A percentile compares a stretch with the other conserved stretches of the same genome.
Conservation (phyloP, 345 rosid species). For the Eucalyptus cloeziana region DNA sequence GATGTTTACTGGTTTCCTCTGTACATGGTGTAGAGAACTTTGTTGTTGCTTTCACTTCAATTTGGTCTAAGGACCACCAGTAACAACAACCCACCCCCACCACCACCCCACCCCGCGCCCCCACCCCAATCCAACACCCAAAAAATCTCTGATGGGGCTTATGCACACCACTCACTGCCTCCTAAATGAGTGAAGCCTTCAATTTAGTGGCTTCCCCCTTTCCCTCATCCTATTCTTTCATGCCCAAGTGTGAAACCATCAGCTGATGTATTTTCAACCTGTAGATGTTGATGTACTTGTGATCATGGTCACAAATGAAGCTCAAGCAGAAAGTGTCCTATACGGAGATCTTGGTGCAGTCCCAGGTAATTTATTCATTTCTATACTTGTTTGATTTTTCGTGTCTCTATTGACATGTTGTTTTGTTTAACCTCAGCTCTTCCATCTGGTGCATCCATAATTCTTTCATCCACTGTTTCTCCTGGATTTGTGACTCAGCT, state of each 20-base stretch:
- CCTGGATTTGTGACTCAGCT: constrained; percentile 69
- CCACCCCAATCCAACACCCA: not conserved
- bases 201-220: not conserved
- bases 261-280: not conserved
- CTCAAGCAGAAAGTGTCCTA: constrained; percentile 72
- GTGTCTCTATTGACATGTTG: constrained; percentile 4
- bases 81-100: not conserved
- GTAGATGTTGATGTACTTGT: constrained; percentile 81
- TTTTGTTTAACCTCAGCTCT: constrained; percentile 33
- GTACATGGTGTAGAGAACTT: not conserved
- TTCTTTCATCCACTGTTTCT: constrained; percentile 92
- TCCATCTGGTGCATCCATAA: constrained; percentile 60
- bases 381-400: not conserved
- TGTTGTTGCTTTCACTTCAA: not conserved
- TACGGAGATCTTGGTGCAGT: constrained; percentile 84
- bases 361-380: constrained; percentile 29
- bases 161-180: not conserved
- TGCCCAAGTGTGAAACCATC: not conserved
- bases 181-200: not conserved
- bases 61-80: not conserved
- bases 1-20: not conserved
- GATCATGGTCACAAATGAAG: constrained; percentile 91
- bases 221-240: not conserved
- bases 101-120: too few relatives aligned
- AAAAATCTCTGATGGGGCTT: not conserved